Conservation (phyloP, 2,329 filamentous ascomycete genomes). For the Bipolaris oryzae region DNA sequence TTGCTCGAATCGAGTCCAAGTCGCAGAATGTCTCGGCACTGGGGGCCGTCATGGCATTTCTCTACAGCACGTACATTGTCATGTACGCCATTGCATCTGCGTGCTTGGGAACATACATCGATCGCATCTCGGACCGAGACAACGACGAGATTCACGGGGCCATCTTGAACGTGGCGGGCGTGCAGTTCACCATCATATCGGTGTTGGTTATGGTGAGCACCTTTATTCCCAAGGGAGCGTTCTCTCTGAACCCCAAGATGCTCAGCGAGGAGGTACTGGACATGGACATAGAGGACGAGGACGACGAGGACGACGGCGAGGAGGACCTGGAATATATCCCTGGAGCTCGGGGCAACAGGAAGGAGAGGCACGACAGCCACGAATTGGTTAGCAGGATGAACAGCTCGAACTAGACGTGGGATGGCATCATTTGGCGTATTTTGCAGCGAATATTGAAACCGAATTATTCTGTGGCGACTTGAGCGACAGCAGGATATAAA, state of each 20-base stretch:
- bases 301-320: constrained; percentile 18
- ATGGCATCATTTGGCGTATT: not conserved
- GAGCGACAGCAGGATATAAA: not conserved
- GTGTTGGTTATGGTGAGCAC: constrained; percentile 53
- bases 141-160: constrained; percentile 50
- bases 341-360: constrained; percentile 22
- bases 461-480: not conserved
- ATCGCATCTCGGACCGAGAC: constrained; percentile 48
- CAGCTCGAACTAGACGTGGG: constrained; percentile 10
- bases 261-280: constrained; percentile 51
- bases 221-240: constrained; percentile 55
- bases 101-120: constrained; percentile 55
- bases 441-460: not conserved
- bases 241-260: constrained; percentile 53
- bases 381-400: constrained; percentile 31
- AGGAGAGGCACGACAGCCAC: constrained; percentile 30
- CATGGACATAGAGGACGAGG: constrained; percentile 36
- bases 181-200: constrained; percentile 56
- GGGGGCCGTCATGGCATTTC: constrained; percentile 59
- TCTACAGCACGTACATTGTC: constrained; percentile 59
- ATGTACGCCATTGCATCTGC: constrained; percentile 55
- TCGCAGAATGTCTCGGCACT: constrained; percentile 56
- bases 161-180: constrained; percentile 53
- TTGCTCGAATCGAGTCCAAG: constrained; percentile 54
- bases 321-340: constrained; percentile 35